Evolutionary conservation across 2,329 filamentous ascomycete species (phyloP).

Genomic region (Ascochyta viciae-villosae): DNA sequence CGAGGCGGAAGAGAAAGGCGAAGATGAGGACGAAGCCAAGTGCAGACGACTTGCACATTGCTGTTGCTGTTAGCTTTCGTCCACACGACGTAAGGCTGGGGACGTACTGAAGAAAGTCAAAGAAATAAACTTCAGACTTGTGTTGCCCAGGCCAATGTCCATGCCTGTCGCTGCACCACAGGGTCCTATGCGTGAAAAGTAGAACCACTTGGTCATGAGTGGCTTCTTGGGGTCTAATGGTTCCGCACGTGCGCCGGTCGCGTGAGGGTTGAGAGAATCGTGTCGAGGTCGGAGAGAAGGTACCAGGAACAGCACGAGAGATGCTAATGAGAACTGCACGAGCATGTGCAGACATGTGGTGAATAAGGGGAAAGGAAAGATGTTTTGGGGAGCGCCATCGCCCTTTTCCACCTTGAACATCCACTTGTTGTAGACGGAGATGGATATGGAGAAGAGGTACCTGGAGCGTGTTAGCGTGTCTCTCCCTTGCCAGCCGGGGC

Average conservation of each 20-base stretch:
- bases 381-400: conserved; percentile 51
- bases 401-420: conserved; percentile 77
- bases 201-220: conserved; percentile 88
- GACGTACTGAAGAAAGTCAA: conserved; percentile 84
- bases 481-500: neutral
- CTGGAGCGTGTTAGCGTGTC: conserved; percentile 35
- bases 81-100: neutral
- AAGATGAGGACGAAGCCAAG: conserved; percentile 95
- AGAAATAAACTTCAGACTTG: conserved; percentile 92
- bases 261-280: conserved; percentile 49
- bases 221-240: conserved; percentile 56
- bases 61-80: conserved; percentile 36
- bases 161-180: conserved; percentile 92
- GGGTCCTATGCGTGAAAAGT: conserved; percentile 87
- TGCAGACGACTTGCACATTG: conserved; percentile 98
- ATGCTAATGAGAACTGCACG: conserved; percentile 85
- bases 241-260: conserved; percentile 36
- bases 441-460: conserved; percentile 87
- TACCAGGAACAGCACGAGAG: conserved; percentile 78
- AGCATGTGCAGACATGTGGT: conserved; percentile 93
- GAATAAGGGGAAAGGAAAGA: conserved; percentile 95
- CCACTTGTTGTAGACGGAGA: conserved; percentile 91
- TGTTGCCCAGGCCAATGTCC: conserved; percentile 95
- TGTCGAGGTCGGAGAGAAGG: conserved; percentile 78
- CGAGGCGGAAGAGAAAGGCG: conserved; percentile 91